phyloP scores from a whole-genome alignment of 257 asterid genomes.

The Nicotiana sylvestris region DNA sequence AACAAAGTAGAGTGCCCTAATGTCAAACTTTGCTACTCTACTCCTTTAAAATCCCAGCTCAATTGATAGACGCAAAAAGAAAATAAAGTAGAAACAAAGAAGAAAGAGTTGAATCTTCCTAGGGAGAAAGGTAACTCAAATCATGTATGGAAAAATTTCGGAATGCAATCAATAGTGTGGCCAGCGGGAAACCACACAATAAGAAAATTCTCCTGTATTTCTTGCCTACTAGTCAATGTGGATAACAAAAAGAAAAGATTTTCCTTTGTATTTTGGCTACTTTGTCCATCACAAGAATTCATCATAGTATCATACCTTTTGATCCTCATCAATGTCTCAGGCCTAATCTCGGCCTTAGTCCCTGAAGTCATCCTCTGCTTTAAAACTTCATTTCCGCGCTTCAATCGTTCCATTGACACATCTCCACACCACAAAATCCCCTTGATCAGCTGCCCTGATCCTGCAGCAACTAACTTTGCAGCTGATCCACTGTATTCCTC shows the following conservation, averaged over 20 bases:
- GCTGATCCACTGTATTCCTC: slow-evolving; percentile 91
- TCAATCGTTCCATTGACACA: slow-evolving; percentile 72
- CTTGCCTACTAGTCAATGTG: neutral
- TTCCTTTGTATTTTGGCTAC: neutral
- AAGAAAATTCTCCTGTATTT: neutral
- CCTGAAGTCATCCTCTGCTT: slow-evolving; percentile 70
- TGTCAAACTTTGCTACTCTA: neutral
- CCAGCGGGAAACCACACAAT: neutral
- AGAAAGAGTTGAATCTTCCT: neutral
- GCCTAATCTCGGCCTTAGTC: slow-evolving; percentile 51
- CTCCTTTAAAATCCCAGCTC: neutral
- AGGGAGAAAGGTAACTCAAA: neutral
- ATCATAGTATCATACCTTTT: slow-evolving; percentile 41
- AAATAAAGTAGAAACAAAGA: neutral
- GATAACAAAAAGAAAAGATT: neutral
- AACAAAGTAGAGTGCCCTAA: neutral
- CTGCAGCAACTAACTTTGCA: slow-evolving; percentile 78
- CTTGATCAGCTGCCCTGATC: slow-evolving; percentile 85
- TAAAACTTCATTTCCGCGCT: slow-evolving; percentile 73
- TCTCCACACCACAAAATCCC: slow-evolving; percentile 98
- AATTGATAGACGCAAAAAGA: neutral
- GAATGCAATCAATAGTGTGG: neutral
- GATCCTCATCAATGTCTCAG: slow-evolving; percentile 75
- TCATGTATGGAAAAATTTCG: neutral
- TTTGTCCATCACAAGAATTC: neutral